These are phyloP conservation scores for Canna indica DNA, from an alignment of 176 grass and related monocot genomes.

Conservation along the genomic window DNA sequence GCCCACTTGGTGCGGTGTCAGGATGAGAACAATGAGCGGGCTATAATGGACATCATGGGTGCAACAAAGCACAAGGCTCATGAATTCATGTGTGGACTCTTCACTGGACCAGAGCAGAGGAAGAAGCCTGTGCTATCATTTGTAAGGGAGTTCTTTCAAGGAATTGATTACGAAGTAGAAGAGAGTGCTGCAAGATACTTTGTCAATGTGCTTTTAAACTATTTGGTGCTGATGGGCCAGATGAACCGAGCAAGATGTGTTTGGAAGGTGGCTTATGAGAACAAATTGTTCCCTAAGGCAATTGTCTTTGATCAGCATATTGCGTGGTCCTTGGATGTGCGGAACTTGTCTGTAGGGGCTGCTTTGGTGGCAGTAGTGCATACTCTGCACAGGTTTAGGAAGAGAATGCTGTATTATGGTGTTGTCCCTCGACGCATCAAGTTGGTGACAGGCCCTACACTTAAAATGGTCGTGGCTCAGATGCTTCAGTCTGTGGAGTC, in stretches of 20 bases:
- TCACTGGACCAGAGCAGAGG: conserved; percentile 87
- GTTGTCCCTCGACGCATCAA: conserved; percentile 81
- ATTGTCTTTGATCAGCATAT: conserved; percentile 97
- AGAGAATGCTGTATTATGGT: conserved; percentile 92
- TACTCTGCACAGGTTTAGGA: conserved; percentile 84
- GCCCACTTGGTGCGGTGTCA: conserved; percentile 70
- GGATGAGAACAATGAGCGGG: conserved; percentile 53
- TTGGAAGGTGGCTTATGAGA: conserved; percentile 95
- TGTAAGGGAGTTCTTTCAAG: conserved; percentile 77
- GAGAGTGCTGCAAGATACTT: conserved; percentile 72
- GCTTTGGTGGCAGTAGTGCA: conserved; percentile 62
- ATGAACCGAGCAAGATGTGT: conserved; percentile 86
- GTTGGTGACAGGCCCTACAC: conserved; percentile 70
- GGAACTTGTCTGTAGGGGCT: conserved; percentile 63
- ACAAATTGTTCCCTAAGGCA: conserved; percentile 90
- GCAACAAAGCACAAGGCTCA: conserved; percentile 70
- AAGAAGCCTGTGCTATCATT: conserved; percentile 81
- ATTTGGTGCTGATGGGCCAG: conserved; percentile 92
- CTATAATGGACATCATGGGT: conserved; percentile 84
- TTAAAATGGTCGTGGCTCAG: conserved; percentile 83
- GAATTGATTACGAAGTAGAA: conserved; percentile 71
- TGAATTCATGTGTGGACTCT: conserved; percentile 69
- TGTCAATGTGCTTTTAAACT: conserved; percentile 87
- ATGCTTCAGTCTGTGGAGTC: conserved; percentile 62
- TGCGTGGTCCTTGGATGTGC: conserved; percentile 78